A percentile compares a stretch with the other conserved stretches of the same genome.
Conservation (phyloP, 495 filamentous ascomycete genomes). For the Talaromyces proteolyticus region DNA sequence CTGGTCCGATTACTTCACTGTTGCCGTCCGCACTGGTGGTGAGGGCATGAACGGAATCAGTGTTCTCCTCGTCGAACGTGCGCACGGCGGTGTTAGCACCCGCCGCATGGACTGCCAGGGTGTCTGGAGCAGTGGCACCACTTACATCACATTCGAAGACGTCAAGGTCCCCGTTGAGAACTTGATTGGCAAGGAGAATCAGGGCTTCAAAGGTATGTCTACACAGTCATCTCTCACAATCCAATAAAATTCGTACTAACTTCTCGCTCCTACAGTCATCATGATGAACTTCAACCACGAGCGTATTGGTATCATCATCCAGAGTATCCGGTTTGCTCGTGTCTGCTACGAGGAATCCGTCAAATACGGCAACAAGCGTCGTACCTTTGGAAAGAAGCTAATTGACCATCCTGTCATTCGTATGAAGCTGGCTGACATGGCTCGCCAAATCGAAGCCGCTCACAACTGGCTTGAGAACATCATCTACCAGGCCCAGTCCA, state of each 20-base stretch:
- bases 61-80: constrained; percentile 83
- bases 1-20: constrained; percentile 96
- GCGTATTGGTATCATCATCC: constrained; percentile 96
- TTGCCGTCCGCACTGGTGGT: constrained; percentile 83
- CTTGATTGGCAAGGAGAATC: constrained; percentile 94
- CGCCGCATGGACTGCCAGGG: constrained; percentile 98
- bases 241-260: no score
- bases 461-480: constrained; percentile 98
- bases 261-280: constrained; percentile 48
- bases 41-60: constrained; percentile 86
- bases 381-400: constrained; percentile 91
- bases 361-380: constrained; percentile 94
- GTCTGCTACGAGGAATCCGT: constrained; percentile 96
- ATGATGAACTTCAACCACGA: constrained; percentile 99
- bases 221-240: not conserved
- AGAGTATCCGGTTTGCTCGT: constrained; percentile 89
- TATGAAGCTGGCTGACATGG: constrained; percentile 97
- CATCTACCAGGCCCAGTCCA: constrained; percentile 85
- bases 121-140: constrained; percentile 90
- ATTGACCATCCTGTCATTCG: constrained; percentile 97
- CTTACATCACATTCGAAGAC: constrained; percentile 96
- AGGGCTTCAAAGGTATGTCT: constrained; percentile 77
- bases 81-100: constrained; percentile 76
- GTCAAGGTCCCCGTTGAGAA: constrained; percentile 98
- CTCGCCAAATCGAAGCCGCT: constrained; percentile 90